Evolutionary conservation across 192 early-diverging fungal genomes (phyloP), one percentile per base, ranked within the genome.

Genomic region (Phycomyces blakesleeanus): DNA sequence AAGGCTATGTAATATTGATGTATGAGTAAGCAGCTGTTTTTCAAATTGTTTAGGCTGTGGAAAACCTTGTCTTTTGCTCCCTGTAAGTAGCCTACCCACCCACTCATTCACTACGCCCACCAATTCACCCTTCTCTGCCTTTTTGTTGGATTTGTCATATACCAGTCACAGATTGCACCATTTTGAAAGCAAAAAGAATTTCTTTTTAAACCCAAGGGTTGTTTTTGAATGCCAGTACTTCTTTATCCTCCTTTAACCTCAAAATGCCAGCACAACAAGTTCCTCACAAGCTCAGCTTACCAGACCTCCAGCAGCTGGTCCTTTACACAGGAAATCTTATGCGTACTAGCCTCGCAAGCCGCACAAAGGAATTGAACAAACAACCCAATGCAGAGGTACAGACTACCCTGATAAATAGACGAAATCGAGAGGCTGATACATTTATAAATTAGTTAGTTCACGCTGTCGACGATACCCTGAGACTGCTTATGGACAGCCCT

Each of bases 351-450:
- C 69, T 74, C 4, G 70, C 69, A 5, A 66, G 68, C 21, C 70
- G 72, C 29, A 51, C 73, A 24, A 75, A 75, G 34, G 68, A 67
- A 3, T 57, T 44, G 16, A 55, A 60, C 14, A 77, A 73, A 34
- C 79, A 75, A 63, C 75, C 81, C 3, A 82, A 82, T 49, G 70
- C 66, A 50, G 81, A 82, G 76, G 81, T 82, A n/a, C 71, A 67
- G 18, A 25, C 22, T 22, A 34, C 2, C 2, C 2, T 34, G 38
- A 63, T 42, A 25, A 26, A 29, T 39, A 3, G 38, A 55, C 27
- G 34, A 38, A 25, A 37, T 27, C 50, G 27, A 51, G 18, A 5
- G 26, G 20, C 18, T 29, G 5, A 38, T 25, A 25, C 11, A 14
- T 47, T 49, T 21, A 14, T n/a, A 4, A 39, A 8, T 24, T 78